Evolutionary conservation across 768 basidiomycete genomes (phyloP), one percentile per base, ranked within the genome.

Genomic region (Pholiota microspora): DNA sequence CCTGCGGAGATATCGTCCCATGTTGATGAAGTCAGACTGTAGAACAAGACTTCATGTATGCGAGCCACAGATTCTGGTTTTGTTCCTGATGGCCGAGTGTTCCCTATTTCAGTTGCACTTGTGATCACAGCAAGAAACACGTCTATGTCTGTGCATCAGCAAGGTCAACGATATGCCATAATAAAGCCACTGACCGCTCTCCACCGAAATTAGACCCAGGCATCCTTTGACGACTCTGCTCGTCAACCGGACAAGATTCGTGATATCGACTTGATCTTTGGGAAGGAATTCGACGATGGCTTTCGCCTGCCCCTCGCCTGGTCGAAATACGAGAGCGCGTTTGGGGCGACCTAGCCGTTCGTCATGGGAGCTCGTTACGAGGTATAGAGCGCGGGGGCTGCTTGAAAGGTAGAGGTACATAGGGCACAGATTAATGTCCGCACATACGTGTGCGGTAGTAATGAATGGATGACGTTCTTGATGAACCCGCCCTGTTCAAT

Each of bases 21-120:
- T 10, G 81, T 73, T 1, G 89, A 75, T 27, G 91, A 88, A 8
- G 86, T 88, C 60, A 99, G 71, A 62, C 91, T 91, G 73, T 85
- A 94, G 74, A 98, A 98, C 38, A 79, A 85, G 50, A 97, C 93
- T 64, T 90, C 86, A 57, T 94, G 85, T 53, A 99, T 94, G 57
- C 85, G 86, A 8, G 85, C 85, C 13, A 94, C 86, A 21, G 82
- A 81, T 69, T 90, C 85, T 10, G 85, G 75, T 56, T 77, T 68
- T 61, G 71, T 59, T 56, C 80, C 75, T 40, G 84, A 80, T 57
- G 85, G 80, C 56, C 85, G 76, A 42, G 85, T 83, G 64, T 86
- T 84, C 42, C 88, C 92, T 35, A 93, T 72, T 64, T 89, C 87
- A 15, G 82, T 86, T 3, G 91, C 83, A 38, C 86, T 81, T 5